These are phyloP conservation scores for Phytophthora sp. DNA, from an alignment of 352 stramenopile species.

Conservation along the genomic window DNA sequence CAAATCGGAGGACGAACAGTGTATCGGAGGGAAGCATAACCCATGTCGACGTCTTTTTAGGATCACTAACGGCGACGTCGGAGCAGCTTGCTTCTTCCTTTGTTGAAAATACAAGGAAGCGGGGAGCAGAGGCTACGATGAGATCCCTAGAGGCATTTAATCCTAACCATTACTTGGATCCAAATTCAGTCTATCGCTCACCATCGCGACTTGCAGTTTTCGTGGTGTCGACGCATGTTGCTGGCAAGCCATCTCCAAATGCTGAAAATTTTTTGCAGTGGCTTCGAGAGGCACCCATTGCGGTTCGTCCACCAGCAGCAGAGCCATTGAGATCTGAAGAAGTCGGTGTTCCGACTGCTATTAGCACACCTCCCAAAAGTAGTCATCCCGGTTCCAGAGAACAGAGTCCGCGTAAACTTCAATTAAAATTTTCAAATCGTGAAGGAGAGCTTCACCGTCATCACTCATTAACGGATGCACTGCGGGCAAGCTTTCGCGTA, in stretches of 20 bases:
- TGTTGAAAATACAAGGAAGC: slow-evolving; percentile 60
- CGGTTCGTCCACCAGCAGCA: background rate
- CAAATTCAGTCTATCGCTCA: slow-evolving; percentile 30
- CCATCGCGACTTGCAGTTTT: slow-evolving; percentile 75
- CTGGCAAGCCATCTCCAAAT: slow-evolving; percentile 95
- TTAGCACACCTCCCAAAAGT: background rate
- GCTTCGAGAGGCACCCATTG: slow-evolving; percentile 42
- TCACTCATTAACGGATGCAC: slow-evolving; percentile 11
- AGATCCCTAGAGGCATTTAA: slow-evolving; percentile 91
- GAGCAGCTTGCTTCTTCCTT: slow-evolving; percentile 92
- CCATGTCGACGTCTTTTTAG: slow-evolving; percentile 92
- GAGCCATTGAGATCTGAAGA: background rate
- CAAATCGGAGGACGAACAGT: slow-evolving; percentile 2
- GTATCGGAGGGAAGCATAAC: slow-evolving; percentile 22
- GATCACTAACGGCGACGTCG: slow-evolving; percentile 93
- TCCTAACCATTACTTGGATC: slow-evolving; percentile 13
- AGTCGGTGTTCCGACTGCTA: background rate
- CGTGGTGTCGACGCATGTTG: slow-evolving; percentile 95
- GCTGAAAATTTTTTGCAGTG: slow-evolving; percentile 88
- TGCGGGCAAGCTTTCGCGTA: slow-evolving; percentile 3
- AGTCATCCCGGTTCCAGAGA: background rate
- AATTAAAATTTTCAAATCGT: background rate
- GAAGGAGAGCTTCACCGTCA: slow-evolving; percentile 3
- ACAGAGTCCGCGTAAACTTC: background rate
- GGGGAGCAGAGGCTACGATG: slow-evolving; percentile 66